Base-by-base conservation (phyloP, 495 filamentous ascomycete species). In the Oidiodendron maius region DNA sequence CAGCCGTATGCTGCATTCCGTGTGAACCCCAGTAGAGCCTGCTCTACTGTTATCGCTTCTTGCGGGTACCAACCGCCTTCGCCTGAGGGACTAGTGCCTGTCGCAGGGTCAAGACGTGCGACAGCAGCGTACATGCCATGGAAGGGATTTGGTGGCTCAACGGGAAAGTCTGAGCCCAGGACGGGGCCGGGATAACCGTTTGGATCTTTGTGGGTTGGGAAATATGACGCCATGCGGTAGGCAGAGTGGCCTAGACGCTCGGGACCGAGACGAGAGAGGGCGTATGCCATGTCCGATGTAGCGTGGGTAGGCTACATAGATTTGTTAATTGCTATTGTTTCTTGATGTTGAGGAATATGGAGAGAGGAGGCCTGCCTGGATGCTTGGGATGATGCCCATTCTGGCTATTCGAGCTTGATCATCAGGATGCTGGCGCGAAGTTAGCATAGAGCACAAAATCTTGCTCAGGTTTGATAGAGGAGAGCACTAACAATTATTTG, bases 161-260 rank as follows among this genome's bases (percentile, higher is more conserved):
- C 79, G 15, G 81, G 81, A 51, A 85, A 85, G 51, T 85, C 81
- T 17, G 71, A 76, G 3, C 81, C 81, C 3, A 85, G 61, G 3
- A 83, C 64, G 1, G 74, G 71, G 2, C 58, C 57, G 11, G 52
- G 52, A 22, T 56, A 59, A 16, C 52, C 32, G 5, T 6, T 20
- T 11, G 16, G 22, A 12, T 24, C 21, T 16, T 23, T 63, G 42
- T 15, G 62, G 23, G 40, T n/a, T 3, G 20, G 58, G 0, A 80
- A 64, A 1, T 83, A 55, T 0, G 69, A 74, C 13, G 65, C 59
- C 79, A 84, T 81, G 16, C 77, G 63, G 48, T 85, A 85, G 2
- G 78, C 81, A 22, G 72, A 68, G 25, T 64, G 49, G 1, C 32
- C 43, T 0, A 72, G 71, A 8, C 81, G 72, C 16, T 69, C 56